Evolutionary conservation across 768 basidiomycete genomes (phyloP).

Genomic region (Cystobasidium ongulense): DNA sequence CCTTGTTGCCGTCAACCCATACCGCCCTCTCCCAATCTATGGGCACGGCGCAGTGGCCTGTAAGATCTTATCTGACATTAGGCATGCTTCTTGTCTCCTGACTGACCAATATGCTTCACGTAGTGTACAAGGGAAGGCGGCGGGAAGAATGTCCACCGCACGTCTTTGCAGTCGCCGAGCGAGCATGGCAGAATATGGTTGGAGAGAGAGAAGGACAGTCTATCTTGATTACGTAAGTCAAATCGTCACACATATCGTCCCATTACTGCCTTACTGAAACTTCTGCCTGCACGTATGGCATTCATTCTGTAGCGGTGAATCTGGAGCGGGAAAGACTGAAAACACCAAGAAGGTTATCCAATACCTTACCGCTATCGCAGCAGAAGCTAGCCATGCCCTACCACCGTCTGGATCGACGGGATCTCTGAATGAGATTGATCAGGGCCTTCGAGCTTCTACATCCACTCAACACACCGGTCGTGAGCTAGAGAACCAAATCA

Average conservation of each 20-base stretch:
- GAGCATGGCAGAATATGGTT: constrained; percentile 97
- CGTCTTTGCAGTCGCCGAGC: constrained; percentile 91
- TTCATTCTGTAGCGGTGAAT: constrained; percentile 68
- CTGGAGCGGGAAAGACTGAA: constrained; percentile 97
- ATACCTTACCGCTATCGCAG: constrained; percentile 93
- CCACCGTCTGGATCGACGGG: constrained; percentile 50
- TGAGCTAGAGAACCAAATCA: constrained; percentile 84
- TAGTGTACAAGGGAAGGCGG: constrained; percentile 68
- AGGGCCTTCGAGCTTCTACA: constrained; percentile 2
- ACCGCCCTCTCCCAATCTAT: constrained; percentile 83
- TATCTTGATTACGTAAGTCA: constrained; percentile 86
- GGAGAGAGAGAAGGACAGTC: constrained; percentile 95
- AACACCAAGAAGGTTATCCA: constrained; percentile 98
- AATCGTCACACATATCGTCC: constrained; percentile 12
- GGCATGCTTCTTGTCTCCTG: background rate
- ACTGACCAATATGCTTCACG: background rate
- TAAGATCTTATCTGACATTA: constrained; percentile 43
- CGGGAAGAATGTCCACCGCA: constrained; percentile 86
- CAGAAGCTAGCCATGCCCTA: constrained; percentile 64
- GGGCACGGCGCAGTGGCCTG: constrained; percentile 73
- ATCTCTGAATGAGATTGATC: constrained; percentile 46
- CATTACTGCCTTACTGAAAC: constrained; percentile 33
- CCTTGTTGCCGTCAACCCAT: constrained; percentile 96
- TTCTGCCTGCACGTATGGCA: background rate
- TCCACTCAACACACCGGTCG: constrained; percentile 51